These are phyloP conservation scores for Pseudonectria buxi DNA, from an alignment of 2,329 filamentous ascomycete genomes.

Conservation along the genomic window DNA sequence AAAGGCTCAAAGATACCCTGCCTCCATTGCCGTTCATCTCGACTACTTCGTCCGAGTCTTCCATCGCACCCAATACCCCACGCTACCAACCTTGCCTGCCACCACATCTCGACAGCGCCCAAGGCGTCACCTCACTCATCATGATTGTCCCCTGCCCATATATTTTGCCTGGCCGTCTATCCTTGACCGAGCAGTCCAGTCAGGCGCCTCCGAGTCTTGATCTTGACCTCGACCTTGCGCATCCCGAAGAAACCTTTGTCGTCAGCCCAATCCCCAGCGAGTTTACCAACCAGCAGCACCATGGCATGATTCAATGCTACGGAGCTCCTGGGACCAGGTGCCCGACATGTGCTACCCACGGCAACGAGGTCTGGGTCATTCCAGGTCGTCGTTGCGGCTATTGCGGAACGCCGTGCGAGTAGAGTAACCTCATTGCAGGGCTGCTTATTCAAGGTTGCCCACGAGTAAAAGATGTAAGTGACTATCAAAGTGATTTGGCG, in stretches of 20 bases:
- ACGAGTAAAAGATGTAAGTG: not conserved
- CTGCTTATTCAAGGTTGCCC: not conserved
- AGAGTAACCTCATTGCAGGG: not conserved
- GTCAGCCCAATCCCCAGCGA: no score
- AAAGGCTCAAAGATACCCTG: slow-evolving; percentile 11
- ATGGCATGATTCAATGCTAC: not conserved
- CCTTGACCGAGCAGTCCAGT: no score
- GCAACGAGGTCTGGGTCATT: slow-evolving; percentile 50
- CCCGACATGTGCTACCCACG: slow-evolving; percentile 42
- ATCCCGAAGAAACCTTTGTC: no score
- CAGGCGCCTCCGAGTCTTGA: no score
- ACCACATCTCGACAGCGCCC: no score
- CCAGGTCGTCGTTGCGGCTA: slow-evolving; percentile 45
- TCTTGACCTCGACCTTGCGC: no score
- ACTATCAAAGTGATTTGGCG: not conserved
- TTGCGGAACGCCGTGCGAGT: slow-evolving; percentile 40
- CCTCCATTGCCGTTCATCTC: slow-evolving; percentile 5
- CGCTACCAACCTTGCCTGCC: not conserved
- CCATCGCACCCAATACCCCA: slow-evolving; percentile 1
- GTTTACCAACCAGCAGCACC: no score
- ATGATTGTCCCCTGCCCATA: no score
- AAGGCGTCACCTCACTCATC: no score
- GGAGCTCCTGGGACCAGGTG: slow-evolving; percentile 45
- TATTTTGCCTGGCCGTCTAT: no score
- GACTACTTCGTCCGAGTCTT: slow-evolving; percentile 2